phyloP scores from a whole-genome alignment of 1,284 basidiomycete species.

The Boletellus deceptivus region DNA sequence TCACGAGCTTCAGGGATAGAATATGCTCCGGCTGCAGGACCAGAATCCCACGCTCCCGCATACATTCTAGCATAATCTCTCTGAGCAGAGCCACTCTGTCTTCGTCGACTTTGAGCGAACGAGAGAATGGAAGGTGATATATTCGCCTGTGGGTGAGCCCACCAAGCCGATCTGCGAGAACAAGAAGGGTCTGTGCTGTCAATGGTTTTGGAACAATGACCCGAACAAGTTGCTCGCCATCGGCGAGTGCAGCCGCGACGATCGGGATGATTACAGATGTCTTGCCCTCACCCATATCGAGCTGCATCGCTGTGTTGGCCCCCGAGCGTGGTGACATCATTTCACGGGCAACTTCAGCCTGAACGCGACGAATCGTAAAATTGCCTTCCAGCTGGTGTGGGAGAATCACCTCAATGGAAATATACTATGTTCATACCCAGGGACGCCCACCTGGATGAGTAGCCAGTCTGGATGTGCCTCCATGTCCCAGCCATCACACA shows the following conservation, averaged over 20 bases:
- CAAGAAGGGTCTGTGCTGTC: neutral
- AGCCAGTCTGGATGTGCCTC: slow-evolving; percentile 39
- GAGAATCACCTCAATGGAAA: neutral
- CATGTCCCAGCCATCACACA: slow-evolving; percentile 13
- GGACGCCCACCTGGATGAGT: slow-evolving; percentile 38
- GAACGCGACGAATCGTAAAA: neutral
- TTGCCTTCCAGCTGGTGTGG: neutral
- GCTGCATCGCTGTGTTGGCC: neutral
- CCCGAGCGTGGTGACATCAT: neutral
- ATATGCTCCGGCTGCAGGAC: neutral
- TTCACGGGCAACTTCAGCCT: neutral
- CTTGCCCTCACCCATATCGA: neutral
- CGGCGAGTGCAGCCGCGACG: neutral
- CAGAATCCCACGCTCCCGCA: neutral
- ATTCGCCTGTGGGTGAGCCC: neutral
- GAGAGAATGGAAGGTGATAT: neutral
- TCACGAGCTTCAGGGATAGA: neutral
- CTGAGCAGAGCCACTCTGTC: neutral
- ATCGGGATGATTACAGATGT: neutral
- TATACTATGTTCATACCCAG: neutral
- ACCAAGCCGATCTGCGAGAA: neutral
- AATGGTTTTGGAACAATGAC: neutral
- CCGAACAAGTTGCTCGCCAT: neutral
- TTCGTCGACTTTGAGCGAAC: neutral
- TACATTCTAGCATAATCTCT: neutral